These are phyloP conservation scores for Lipomyces yamanashiensis DNA, from an alignment of 805 yeast species.

Conservation along the genomic window DNA sequence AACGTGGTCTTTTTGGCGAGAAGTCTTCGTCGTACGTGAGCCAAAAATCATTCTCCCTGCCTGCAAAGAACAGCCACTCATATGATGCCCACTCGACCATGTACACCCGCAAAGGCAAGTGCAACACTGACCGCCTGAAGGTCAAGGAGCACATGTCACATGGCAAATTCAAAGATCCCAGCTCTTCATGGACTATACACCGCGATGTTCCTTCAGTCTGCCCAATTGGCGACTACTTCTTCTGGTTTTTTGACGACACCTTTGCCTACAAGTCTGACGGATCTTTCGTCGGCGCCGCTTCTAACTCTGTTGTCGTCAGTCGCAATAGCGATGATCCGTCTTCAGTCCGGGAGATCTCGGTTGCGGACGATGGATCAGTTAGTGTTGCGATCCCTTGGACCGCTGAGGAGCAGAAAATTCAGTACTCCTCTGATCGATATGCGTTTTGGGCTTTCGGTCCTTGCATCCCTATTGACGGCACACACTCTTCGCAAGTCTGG, in stretches of 20 bases:
- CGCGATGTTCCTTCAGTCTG: conserved; percentile 29
- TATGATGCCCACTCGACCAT: neutral
- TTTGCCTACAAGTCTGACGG: conserved; percentile 22
- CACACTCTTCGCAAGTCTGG: conserved; percentile 28
- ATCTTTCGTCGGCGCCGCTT: conserved; percentile 28
- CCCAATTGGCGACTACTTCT: conserved; percentile 24
- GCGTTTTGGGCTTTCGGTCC: conserved; percentile 30
- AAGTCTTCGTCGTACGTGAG: neutral
- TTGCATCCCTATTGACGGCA: conserved; percentile 25
- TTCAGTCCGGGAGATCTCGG: conserved; percentile 20
- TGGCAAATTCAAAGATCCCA: conserved; percentile 17
- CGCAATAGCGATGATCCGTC: conserved; percentile 5
- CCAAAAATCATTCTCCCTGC: conserved; percentile 2
- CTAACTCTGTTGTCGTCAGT: conserved; percentile 27
- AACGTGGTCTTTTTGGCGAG: conserved; percentile 12
- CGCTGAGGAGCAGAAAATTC: conserved; percentile 14
- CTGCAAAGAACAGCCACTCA: neutral
- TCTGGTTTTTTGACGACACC: conserved; percentile 36
- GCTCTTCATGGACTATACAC: conserved; percentile 20
- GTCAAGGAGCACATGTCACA: conserved; percentile 16
- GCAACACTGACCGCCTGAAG: conserved; percentile 3
- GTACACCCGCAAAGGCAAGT: neutral
- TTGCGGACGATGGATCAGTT: conserved; percentile 19
- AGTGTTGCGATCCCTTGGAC: conserved; percentile 31
- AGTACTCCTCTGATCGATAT: conserved; percentile 21